These are phyloP conservation scores for Auricularia sp. DNA, from an alignment of 768 basidiomycete species.

Conservation along the genomic window DNA sequence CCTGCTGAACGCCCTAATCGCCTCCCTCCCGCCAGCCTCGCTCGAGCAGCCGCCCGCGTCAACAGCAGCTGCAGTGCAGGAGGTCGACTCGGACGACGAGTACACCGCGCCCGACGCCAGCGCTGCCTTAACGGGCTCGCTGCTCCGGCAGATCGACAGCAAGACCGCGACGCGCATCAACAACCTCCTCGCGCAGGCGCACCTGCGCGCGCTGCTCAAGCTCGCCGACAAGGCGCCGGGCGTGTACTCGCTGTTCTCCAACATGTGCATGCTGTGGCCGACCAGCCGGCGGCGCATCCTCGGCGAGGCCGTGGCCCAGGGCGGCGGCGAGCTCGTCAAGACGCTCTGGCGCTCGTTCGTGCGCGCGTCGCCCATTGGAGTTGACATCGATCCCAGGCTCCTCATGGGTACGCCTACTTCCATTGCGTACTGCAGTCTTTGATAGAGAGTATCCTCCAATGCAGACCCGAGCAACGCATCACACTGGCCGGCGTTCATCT, in stretches of 20 bases:
- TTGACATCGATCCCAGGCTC: slow-evolving; percentile 32
- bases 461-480: slow-evolving; percentile 33
- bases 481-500: slow-evolving; percentile 61
- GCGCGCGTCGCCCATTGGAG: slow-evolving; percentile 50
- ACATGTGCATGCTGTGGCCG: slow-evolving; percentile 54
- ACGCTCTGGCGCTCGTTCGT: slow-evolving; percentile 58
- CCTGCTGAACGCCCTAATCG: slow-evolving; percentile 36
- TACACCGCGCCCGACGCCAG: slow-evolving; percentile 3
- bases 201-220: slow-evolving; percentile 17
- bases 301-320: slow-evolving; percentile 40
- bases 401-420: background rate
- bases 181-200: slow-evolving; percentile 38
- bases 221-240: slow-evolving; percentile 35
- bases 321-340: slow-evolving; percentile 61
- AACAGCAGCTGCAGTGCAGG: background rate
- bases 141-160: slow-evolving; percentile 26
- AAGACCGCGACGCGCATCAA: slow-evolving; percentile 56
- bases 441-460: slow-evolving; percentile 8
- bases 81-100: slow-evolving; percentile 7
- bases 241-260: slow-evolving; percentile 41
- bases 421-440: background rate
- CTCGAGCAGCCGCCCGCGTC: background rate
- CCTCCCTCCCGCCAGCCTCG: slow-evolving; percentile 1
- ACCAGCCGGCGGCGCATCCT: slow-evolving; percentile 48
- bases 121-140: background rate